These are phyloP conservation scores for Ceratocystis lukuohia DNA, from an alignment of 2,329 filamentous ascomycete genomes.

Conservation along the genomic window DNA sequence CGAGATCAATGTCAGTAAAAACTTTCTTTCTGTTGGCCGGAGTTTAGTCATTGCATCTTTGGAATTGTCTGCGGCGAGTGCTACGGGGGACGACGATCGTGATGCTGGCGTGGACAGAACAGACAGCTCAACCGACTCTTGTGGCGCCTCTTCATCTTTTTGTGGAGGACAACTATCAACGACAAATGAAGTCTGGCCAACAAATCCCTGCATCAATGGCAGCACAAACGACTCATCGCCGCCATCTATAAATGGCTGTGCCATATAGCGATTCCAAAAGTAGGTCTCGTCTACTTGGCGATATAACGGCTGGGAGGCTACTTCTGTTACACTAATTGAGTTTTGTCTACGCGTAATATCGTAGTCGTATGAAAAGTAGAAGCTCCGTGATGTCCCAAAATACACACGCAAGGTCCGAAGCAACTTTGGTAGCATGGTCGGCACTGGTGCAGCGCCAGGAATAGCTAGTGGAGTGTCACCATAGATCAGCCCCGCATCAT, in stretches of 20 bases:
- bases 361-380: constrained; percentile 91
- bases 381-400: constrained; percentile 69
- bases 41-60: constrained; percentile 22
- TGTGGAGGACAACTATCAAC: constrained; percentile 51
- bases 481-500: constrained; percentile 16
- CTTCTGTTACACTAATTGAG: constrained; percentile 32
- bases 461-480: constrained; percentile 8
- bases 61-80: background rate
- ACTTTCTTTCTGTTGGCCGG: constrained; percentile 37
- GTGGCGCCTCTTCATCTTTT: constrained; percentile 32
- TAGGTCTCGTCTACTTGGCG: constrained; percentile 62
- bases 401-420: constrained; percentile 72
- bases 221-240: constrained; percentile 58
- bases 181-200: constrained; percentile 72
- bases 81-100: constrained; percentile 10
- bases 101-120: constrained; percentile 26
- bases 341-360: constrained; percentile 63
- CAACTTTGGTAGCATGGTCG: constrained; percentile 63
- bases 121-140: constrained; percentile 36
- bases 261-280: constrained; percentile 81
- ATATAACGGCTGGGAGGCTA: constrained; percentile 43
- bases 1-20: constrained; percentile 83
- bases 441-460: constrained; percentile 21
- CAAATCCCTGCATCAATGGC: constrained; percentile 85
- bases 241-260: constrained; percentile 59